phyloP scores from a whole-genome alignment of 192 early-diverging fungal genomes.

The Backusella morwellensis region DNA sequence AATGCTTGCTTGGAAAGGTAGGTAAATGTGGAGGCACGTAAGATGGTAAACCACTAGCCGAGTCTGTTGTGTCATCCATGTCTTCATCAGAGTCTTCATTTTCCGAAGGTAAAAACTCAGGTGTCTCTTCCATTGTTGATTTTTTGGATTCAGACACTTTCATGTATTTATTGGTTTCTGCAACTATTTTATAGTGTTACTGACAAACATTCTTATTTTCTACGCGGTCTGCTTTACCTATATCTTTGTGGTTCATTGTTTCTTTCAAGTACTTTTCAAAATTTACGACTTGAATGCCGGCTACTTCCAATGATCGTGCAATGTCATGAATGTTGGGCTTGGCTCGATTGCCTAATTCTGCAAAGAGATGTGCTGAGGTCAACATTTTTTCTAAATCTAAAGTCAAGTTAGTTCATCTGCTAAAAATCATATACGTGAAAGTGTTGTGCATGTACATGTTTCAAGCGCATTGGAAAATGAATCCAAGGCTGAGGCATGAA shows the following conservation, averaged over 20 bases:
- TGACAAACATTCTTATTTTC: neutral
- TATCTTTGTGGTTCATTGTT: neutral
- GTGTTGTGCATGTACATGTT: slow-evolving; percentile 31
- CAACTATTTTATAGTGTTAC: neutral
- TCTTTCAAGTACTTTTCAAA: slow-evolving; percentile 36
- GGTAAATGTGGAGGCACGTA: slow-evolving; percentile 52
- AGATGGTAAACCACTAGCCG: slow-evolving; percentile 27
- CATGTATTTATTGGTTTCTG: slow-evolving; percentile 7
- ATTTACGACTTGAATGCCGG: slow-evolving; percentile 32
- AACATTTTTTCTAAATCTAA: slow-evolving; percentile 49
- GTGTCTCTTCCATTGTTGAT: slow-evolving; percentile 30
- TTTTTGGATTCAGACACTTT: slow-evolving; percentile 4
- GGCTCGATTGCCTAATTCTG: slow-evolving; percentile 51
- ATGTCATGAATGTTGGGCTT: slow-evolving; percentile 52
- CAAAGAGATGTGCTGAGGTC: slow-evolving; percentile 42
- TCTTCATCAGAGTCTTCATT: slow-evolving; percentile 34
- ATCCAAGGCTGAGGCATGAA: slow-evolving; percentile 36
- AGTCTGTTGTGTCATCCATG: slow-evolving; percentile 16
- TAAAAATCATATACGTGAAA: neutral
- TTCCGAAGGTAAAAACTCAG: slow-evolving; percentile 39
- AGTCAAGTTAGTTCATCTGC: neutral
- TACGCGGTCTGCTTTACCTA: neutral
- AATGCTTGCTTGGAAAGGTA: slow-evolving; percentile 54
- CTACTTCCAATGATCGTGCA: slow-evolving; percentile 39
- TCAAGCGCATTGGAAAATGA: slow-evolving; percentile 37